Percentiles rank a stretch among this genome's conserved stretches.
Conservation (phyloP, 805 yeast species). For the Hanseniaspora hatyaiensis region DNA sequence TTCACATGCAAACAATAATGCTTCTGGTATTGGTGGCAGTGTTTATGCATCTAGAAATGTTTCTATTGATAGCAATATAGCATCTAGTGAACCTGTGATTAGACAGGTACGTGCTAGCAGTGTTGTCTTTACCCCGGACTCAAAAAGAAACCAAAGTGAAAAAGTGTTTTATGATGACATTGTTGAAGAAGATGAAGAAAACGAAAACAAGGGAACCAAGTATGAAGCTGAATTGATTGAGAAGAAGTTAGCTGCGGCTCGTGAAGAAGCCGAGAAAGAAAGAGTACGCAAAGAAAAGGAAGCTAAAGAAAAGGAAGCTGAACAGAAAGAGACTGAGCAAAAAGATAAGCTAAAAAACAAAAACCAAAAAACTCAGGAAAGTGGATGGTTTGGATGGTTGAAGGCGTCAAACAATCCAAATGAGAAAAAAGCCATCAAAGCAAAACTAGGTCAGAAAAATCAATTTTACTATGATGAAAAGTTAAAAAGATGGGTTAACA, state of each 20-base stretch:
- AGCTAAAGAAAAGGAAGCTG: constrained; percentile 20
- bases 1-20: neutral
- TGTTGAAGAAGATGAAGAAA: constrained; percentile 27
- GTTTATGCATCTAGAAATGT: constrained; percentile 13
- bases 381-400: constrained; percentile 54
- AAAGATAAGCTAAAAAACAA: constrained; percentile 20
- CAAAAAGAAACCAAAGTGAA: constrained; percentile 10
- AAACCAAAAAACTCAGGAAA: constrained; percentile 19
- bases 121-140: constrained; percentile 16
- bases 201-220: constrained; percentile 18
- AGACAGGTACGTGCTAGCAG: constrained; percentile 20
- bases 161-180: constrained; percentile 18
- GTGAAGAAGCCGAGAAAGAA: constrained; percentile 23
- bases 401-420: constrained; percentile 38
- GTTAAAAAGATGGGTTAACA: constrained; percentile 76
- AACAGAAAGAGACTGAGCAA: constrained; percentile 21
- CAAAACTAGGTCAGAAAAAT: constrained; percentile 73
- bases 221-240: constrained; percentile 18
- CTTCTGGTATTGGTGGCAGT: constrained; percentile 4
- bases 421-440: constrained; percentile 66
- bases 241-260: constrained; percentile 21
- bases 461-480: constrained; percentile 71
- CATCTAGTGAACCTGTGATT: constrained; percentile 22
- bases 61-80: constrained; percentile 21
- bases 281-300: constrained; percentile 17